Conservation (phyloP, 2,329 filamentous ascomycete genomes). For the Xylariomycetidae sp. region DNA sequence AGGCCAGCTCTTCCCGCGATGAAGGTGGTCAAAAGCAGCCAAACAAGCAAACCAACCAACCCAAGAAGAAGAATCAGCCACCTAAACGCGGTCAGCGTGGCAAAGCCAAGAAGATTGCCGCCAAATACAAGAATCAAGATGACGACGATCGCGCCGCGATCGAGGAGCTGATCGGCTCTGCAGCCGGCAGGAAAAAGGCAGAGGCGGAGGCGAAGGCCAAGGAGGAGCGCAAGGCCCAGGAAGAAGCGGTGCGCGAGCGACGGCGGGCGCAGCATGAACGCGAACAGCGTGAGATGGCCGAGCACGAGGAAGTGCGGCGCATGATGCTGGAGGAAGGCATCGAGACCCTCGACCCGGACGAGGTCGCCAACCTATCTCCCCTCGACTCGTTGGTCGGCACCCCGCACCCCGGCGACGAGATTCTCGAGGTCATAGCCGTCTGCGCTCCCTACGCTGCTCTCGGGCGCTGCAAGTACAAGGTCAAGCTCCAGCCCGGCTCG, state of each 20-base stretch:
- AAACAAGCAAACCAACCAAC: slow-evolving; percentile 20
- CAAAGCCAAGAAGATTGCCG: slow-evolving; percentile 81
- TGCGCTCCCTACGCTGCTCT: slow-evolving; percentile 62
- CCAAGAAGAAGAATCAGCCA: slow-evolving; percentile 37
- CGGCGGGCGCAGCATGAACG: slow-evolving; percentile 74
- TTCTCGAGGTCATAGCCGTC: slow-evolving; percentile 59
- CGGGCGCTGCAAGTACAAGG: slow-evolving; percentile 80
- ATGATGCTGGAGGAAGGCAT: slow-evolving; percentile 53
- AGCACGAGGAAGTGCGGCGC: slow-evolving; percentile 65
- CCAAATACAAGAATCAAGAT: slow-evolving; percentile 90
- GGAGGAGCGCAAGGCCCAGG: slow-evolving; percentile 63
- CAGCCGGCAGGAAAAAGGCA: slow-evolving; percentile 58
- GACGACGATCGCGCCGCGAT: slow-evolving; percentile 84
- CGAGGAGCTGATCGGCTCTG: slow-evolving; percentile 78
- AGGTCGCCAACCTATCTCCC: slow-evolving; percentile 45
- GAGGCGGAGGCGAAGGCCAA: slow-evolving; percentile 64
- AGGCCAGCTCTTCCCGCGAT: slow-evolving; percentile 18
- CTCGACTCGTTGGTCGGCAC: slow-evolving; percentile 72
- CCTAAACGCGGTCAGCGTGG: slow-evolving; percentile 68
- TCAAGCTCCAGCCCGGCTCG: slow-evolving; percentile 83
- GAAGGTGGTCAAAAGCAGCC: too few species aligned
- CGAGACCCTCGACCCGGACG: slow-evolving; percentile 55
- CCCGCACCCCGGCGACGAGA: slow-evolving; percentile 75
- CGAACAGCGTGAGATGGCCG: slow-evolving; percentile 67
- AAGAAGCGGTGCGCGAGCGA: slow-evolving; percentile 65